A percentile compares a stretch with the other conserved stretches of the same genome.
Conservation (phyloP, 2,329 filamentous ascomycete genomes). For the Aspergillus ochraceoroseus region DNA sequence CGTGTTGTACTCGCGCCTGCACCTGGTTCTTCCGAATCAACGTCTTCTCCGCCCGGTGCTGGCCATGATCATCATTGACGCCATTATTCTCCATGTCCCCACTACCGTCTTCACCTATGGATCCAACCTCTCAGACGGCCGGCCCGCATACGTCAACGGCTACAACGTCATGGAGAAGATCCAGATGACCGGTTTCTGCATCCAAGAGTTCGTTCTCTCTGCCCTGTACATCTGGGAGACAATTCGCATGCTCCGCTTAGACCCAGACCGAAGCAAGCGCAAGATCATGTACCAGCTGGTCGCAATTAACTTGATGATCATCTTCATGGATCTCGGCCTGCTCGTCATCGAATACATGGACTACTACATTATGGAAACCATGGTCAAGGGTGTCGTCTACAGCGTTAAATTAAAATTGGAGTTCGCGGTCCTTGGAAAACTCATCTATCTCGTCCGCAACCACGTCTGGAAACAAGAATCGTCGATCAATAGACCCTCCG, state of each 20-base stretch:
- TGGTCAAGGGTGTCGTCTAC: slow-evolving; percentile 46
- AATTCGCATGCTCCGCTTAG: slow-evolving; percentile 47
- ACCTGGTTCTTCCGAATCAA: slow-evolving; percentile 43
- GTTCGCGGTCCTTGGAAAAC: slow-evolving; percentile 46
- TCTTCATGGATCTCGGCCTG: slow-evolving; percentile 44
- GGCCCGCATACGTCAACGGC: slow-evolving; percentile 28
- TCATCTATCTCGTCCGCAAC: slow-evolving; percentile 41
- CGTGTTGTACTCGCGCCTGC: slow-evolving; percentile 49
- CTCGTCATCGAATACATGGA: slow-evolving; percentile 44
- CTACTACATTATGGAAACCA: slow-evolving; percentile 46
- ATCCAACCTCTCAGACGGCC: slow-evolving; percentile 32
- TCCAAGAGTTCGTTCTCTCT: slow-evolving; percentile 54
- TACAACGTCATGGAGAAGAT: slow-evolving; percentile 52
- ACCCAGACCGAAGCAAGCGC: slow-evolving; percentile 41
- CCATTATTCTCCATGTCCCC: slow-evolving; percentile 44
- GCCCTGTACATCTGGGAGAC: slow-evolving; percentile 53
- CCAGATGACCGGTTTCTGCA: slow-evolving; percentile 53
- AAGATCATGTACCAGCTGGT: slow-evolving; percentile 49
- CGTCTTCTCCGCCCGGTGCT: slow-evolving; percentile 41
- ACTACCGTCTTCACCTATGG: slow-evolving; percentile 46
- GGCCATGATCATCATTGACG: slow-evolving; percentile 46
- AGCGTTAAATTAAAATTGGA: slow-evolving; percentile 50
- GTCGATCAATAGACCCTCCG: slow-evolving; percentile 19
- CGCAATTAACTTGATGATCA: slow-evolving; percentile 48
- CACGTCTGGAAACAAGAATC: slow-evolving; percentile 40